Percentiles rank a stretch among this genome's conserved stretches.
These are phyloP conservation scores for Fusarium penzigii DNA, from an alignment of 2,329 filamentous ascomycete genomes.

Conservation along the genomic window DNA sequence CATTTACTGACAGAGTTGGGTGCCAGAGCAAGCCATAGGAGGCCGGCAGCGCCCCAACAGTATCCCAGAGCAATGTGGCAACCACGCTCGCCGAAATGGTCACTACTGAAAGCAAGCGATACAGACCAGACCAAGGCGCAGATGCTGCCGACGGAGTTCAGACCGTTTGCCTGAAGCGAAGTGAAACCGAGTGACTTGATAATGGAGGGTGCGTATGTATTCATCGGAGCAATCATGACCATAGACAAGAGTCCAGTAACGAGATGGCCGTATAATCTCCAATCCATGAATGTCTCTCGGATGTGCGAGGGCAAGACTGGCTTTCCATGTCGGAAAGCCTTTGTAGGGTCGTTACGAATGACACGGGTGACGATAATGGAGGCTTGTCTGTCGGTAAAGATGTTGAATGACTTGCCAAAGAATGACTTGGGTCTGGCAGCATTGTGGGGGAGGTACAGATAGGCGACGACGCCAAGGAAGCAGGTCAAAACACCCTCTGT, in stretches of 20 bases:
- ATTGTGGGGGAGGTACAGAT: constrained; percentile 30
- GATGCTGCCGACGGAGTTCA: constrained; percentile 31
- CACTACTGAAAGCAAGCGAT: constrained; percentile 29
- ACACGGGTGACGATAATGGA: constrained; percentile 31
- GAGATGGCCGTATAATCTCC: constrained; percentile 32
- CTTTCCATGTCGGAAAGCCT: constrained; percentile 24
- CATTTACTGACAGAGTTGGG: constrained; percentile 24
- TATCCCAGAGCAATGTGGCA: constrained; percentile 32
- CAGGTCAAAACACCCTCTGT: constrained; percentile 31
- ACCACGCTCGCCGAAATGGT: constrained; percentile 29
- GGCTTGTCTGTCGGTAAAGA: constrained; percentile 27
- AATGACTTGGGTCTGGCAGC: constrained; percentile 27
- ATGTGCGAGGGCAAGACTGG: constrained; percentile 27
- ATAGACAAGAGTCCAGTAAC: constrained; percentile 29
- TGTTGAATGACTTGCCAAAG: constrained; percentile 24
- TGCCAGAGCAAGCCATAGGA: constrained; percentile 31
- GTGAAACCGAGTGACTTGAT: constrained; percentile 32
- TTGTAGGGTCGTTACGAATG: constrained; percentile 32
- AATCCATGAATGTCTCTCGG: constrained; percentile 28
- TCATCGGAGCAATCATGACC: constrained; percentile 34
- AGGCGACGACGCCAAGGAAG: constrained; percentile 23
- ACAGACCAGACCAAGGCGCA: constrained; percentile 30
- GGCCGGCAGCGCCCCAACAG: constrained; percentile 26
- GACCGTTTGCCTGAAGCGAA: constrained; percentile 29
- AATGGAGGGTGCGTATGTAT: constrained; percentile 33